Evolutionary conservation across 306 rosid genomes (phyloP), one percentile per base, ranked within the genome.

Genomic region (Cyamopsis tetragonoloba): DNA sequence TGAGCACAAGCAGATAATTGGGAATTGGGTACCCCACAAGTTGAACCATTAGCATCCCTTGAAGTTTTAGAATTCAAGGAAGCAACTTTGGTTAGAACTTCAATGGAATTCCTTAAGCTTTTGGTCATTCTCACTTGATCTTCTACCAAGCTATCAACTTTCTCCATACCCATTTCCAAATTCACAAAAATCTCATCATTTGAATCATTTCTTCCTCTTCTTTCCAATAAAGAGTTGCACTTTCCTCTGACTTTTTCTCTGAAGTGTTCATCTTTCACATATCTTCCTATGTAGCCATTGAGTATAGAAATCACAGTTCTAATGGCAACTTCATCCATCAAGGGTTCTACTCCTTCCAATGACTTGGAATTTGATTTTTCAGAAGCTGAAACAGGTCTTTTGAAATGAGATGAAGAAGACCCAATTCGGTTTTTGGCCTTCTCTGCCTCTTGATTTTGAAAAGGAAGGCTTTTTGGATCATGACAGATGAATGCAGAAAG

Each of bases 241-340:
- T 80, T 89, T 0, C 78, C 85, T 23, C 77, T 49, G 30, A 87
- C 47, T 13, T 13, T 76, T 75, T 68, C 81, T 49, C 87, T 78
- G 50, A 91, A 89, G 24, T 8, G 42, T 12, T 61, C 83, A 30
- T 91, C 92, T 50, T 83, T 89, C 27, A 76, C 64, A 53, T 85
- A 91, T 68, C 89, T 79, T 18, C 95, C 98, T 9, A 84, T 80
- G 43, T 87, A 87, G 11, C 98, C 96, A 43, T 89, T 75, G 28
- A 91, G 92, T 8, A 91, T 71, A 43, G 81, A 73, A 71, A 91
- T 78, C 68, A 87, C 88, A 20, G 95, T 77, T 74, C 62, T 22
- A 44, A 82, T 76, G 26, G 96, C 77, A 44, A 46, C 86, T 60
- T 83, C 86, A 70, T 83, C 91, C 72, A 86, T 73, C 15, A 75